Conservation (phyloP, 2,329 filamentous ascomycete genomes). For the Verticillium nonalfalfae region DNA sequence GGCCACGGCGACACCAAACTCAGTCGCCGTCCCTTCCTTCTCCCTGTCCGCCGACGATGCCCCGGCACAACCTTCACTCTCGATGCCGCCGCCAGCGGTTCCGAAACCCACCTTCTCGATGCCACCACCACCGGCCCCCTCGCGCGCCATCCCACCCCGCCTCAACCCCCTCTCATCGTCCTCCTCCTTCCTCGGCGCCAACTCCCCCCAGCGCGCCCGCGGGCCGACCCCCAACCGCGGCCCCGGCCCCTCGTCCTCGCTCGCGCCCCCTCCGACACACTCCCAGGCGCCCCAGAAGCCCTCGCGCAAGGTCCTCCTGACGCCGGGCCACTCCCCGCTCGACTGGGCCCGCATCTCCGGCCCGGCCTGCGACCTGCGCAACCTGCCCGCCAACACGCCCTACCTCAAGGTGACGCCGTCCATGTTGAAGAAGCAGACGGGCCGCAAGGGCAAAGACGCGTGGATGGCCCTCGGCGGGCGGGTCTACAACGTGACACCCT, state of each 20-base stretch:
- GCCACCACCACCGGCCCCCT: slow-evolving; percentile 13
- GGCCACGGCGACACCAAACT: slow-evolving; percentile 23
- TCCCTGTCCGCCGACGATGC: slow-evolving; percentile 29
- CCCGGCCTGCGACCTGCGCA: slow-evolving; percentile 61
- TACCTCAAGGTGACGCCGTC: slow-evolving; percentile 75
- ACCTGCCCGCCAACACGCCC: slow-evolving; percentile 41
- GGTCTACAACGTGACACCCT: slow-evolving; percentile 92
- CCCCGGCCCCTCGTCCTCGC: slow-evolving; percentile 25
- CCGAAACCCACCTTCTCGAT: slow-evolving; percentile 12
- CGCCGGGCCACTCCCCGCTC: slow-evolving; percentile 88
- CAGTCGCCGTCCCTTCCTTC: slow-evolving; percentile 35
- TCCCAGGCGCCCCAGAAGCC: slow-evolving; percentile 46
- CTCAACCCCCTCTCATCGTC: slow-evolving; percentile 17
- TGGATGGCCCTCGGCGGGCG: slow-evolving; percentile 88
- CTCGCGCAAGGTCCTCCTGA: slow-evolving; percentile 67
- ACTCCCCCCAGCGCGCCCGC: slow-evolving; percentile 44
- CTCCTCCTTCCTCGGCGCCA: slow-evolving; percentile 39
- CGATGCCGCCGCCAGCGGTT: slow-evolving; percentile 2
- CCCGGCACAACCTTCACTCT: slow-evolving; percentile 3
- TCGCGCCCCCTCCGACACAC: slow-evolving; percentile 51
- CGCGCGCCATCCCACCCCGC: slow-evolving; percentile 13
- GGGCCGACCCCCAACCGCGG: slow-evolving; percentile 32
- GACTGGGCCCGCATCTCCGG: slow-evolving; percentile 84
- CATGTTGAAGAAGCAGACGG: slow-evolving; percentile 71
- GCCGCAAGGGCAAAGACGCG: slow-evolving; percentile 76